Conservation (phyloP, 106 monocot genomes). For the Dendrobium huoshanense region DNA sequence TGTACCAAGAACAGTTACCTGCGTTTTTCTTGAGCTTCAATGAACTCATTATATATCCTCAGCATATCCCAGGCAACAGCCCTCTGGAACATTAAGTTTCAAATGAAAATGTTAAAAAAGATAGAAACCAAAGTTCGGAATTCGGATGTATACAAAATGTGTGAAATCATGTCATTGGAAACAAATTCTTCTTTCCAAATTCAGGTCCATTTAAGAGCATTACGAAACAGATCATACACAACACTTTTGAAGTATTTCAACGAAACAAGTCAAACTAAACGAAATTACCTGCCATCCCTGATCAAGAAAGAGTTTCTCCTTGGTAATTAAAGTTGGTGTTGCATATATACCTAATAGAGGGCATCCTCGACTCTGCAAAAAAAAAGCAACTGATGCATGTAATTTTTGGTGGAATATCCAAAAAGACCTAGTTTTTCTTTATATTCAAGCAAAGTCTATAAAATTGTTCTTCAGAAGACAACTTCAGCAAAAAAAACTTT, state of each 20-base stretch:
- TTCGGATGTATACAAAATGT: background rate
- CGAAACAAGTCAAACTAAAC: background rate
- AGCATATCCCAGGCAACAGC: constrained; percentile 84
- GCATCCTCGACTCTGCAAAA: constrained; percentile 80
- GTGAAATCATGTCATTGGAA: background rate
- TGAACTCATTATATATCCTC: constrained; percentile 78
- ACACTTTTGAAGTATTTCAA: background rate
- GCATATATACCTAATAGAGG: constrained; percentile 69
- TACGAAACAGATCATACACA: background rate
- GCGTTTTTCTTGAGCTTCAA: constrained; percentile 58
- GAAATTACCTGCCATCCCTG: constrained; percentile 70
- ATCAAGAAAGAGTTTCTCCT: constrained; percentile 72
- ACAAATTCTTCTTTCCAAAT: background rate
- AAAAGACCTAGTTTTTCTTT: background rate
- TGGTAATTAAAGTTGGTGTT: constrained; percentile 62
- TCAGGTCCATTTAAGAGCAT: background rate
- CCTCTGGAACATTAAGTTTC: constrained; percentile 24
- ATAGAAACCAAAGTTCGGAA: background rate
- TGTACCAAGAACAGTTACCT: constrained; percentile 24
- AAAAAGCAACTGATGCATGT: constrained; percentile 11
- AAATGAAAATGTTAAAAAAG: background rate
- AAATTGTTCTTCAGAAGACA: background rate
- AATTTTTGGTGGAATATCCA: background rate
- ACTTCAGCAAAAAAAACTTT: background rate
- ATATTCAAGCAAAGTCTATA: background rate